Evolutionary conservation across 768 basidiomycete genomes (phyloP).

Genomic region (Boletus fagicola): DNA sequence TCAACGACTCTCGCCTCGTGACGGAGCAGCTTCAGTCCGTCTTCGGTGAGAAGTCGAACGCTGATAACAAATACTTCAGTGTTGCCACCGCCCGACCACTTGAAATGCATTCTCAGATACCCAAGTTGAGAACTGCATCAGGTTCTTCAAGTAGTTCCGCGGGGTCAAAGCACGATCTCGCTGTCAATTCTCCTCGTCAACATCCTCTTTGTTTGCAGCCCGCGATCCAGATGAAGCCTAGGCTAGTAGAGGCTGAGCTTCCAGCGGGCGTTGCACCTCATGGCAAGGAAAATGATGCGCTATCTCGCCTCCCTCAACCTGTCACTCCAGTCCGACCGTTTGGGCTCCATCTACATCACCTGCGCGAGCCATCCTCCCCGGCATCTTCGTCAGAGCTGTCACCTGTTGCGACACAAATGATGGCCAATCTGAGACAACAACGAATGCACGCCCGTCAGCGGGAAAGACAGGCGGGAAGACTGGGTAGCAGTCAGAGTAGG

Average conservation of each 20-base stretch:
- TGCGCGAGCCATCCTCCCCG: conserved; percentile 49
- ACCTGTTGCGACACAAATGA: conserved; percentile 62
- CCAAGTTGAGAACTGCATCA: conserved; percentile 28
- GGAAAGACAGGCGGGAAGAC: conserved; percentile 31
- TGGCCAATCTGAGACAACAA: conserved; percentile 58
- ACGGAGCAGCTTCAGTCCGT: conserved; percentile 4
- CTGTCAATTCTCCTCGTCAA: background rate
- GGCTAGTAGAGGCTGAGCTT: background rate
- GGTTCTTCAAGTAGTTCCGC: conserved; percentile 27
- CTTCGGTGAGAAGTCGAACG: conserved; percentile 19
- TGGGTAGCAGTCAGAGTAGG: conserved; percentile 33
- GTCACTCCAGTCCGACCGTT: conserved; percentile 48
- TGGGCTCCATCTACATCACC: conserved; percentile 32
- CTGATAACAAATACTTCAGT: conserved; percentile 1
- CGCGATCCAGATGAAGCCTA: background rate
- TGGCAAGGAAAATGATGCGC: conserved; percentile 25
- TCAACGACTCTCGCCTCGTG: background rate
- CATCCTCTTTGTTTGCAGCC: conserved; percentile 11
- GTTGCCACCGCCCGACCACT: conserved; percentile 3
- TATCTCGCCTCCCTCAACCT: conserved; percentile 35
- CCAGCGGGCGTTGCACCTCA: too few species aligned
- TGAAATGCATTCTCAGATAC: conserved; percentile 29
- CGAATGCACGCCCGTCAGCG: conserved; percentile 33
- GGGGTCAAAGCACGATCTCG: conserved; percentile 12
- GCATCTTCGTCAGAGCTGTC: conserved; percentile 74